Evolutionary conservation across 352 stramenopile species (phyloP), one percentile per base, ranked within the genome.

Genomic region (Phytophthora lateralis): DNA sequence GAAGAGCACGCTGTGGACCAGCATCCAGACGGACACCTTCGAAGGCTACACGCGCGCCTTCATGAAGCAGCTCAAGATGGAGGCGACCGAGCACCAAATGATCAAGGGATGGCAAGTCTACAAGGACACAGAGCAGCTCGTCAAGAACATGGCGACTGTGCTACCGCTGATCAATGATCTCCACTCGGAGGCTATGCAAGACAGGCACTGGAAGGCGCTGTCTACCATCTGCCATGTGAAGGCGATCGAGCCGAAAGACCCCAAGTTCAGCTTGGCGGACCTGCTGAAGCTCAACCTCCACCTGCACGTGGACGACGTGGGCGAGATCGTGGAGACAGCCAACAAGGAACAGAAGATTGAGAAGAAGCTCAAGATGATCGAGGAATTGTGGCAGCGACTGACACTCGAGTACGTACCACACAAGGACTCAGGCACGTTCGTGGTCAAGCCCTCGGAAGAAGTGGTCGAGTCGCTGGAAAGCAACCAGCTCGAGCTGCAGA

Each of bases 161-260:
- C 45, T 96, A 7, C 86, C 88, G 6, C 69, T 99, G 12, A 97
- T 99, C 66, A 97, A 97, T 51, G 96, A 98, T 50, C 75, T 99
- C 32, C 95, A 98, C 74, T 97, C 90, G 1, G 87, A 98, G 53
- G 89, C 94, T 24, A 98, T 99, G 81, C 88, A 97, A 51, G 74
- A 96, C 44, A 89, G 96, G 4, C 96, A 99, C 75, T 99, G 96
- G 96, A 89, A 91, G 60, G 85, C 81, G 10, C 60, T 98, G 8
- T 93, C 90, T 10, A 68, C 60, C 3, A 90, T 95, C 35, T 95
- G 85, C 39, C 88, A 93, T 26, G 86, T 95, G n/a, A 95, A 96
- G 49, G 80, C 84, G 0, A 96, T 96, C 30, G 84, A 93, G 14
- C 85, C 85, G 1, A 91, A 91, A 34, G 84, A 94, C 38, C 75